These are phyloP conservation scores for Xanthoconium stramineum DNA, from an alignment of 768 basidiomycete species.

Conservation along the genomic window DNA sequence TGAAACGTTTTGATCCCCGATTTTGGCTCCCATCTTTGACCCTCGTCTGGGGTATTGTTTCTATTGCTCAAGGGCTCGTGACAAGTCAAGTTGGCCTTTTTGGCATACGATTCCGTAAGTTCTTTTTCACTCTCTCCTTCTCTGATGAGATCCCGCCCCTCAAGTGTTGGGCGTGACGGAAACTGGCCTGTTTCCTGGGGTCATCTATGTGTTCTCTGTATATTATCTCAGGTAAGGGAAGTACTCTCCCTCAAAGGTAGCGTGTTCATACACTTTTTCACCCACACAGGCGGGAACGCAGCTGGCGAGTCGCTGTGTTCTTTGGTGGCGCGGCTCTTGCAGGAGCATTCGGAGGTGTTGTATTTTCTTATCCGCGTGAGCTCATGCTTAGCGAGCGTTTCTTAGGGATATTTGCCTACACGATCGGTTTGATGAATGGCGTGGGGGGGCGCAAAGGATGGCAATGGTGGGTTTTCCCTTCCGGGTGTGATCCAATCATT, in stretches of 20 bases:
- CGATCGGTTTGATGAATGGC: conserved; percentile 58
- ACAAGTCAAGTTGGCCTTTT: conserved; percentile 51
- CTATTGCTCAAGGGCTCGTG: conserved; percentile 53
- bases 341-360: conserved; percentile 57
- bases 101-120: conserved; percentile 51
- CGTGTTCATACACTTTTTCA: background rate
- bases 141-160: background rate
- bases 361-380: background rate
- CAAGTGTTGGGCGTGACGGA: conserved; percentile 59
- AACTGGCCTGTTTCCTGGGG: conserved; percentile 58
- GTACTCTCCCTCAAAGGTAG: background rate
- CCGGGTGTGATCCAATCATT: background rate
- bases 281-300: conserved; percentile 48
- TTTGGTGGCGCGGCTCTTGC: conserved; percentile 61
- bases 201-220: conserved; percentile 55
- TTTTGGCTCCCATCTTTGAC: conserved; percentile 61
- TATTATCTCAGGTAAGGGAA: conserved; percentile 46
- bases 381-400: background rate
- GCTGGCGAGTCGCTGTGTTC: conserved; percentile 60
- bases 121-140: background rate
- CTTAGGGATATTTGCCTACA: conserved; percentile 55
- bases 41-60: conserved; percentile 55
- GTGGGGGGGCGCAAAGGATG: conserved; percentile 56
- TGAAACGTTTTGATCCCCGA: conserved; percentile 58
- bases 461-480: conserved; percentile 46